Evolutionary conservation across 2,329 filamentous ascomycete species (phyloP).

Genomic region (Penicillium capsulatum): DNA sequence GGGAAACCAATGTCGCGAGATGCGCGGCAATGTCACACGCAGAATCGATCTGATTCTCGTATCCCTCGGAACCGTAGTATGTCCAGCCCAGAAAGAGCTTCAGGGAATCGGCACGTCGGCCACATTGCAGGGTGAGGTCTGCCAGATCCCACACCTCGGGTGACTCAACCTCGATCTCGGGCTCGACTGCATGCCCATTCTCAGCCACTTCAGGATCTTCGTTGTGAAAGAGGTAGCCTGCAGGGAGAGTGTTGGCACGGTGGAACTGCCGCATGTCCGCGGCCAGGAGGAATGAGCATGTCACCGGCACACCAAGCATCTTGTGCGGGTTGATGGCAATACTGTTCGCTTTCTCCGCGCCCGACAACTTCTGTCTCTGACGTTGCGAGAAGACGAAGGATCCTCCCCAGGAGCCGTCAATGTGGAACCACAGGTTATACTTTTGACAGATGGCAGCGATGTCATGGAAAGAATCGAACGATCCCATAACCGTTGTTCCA

Average conservation of each 20-base stretch:
- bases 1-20: conserved; percentile 58
- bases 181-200: conserved; percentile 15
- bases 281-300: conserved; percentile 82
- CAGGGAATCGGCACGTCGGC: conserved; percentile 75
- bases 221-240: conserved; percentile 78
- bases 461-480: conserved; percentile 72
- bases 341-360: conserved; percentile 70
- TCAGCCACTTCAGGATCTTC: conserved; percentile 39
- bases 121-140: conserved; percentile 90
- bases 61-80: conserved; percentile 77
- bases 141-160: conserved; percentile 79
- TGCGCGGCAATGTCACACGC: conserved; percentile 69
- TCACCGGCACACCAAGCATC: conserved; percentile 88
- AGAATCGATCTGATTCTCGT: conserved; percentile 63
- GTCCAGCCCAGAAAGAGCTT: conserved; percentile 87
- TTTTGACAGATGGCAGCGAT: conserved; percentile 67
- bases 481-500: conserved; percentile 87
- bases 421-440: conserved; percentile 81
- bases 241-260: conserved; percentile 76
- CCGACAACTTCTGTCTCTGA: conserved; percentile 62
- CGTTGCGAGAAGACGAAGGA: conserved; percentile 70
- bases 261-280: conserved; percentile 74
- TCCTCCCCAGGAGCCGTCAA: conserved; percentile 90
- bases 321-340: conserved; percentile 93
- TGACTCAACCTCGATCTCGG: conserved; percentile 31